phyloP scores from a whole-genome alignment of 192 early-diverging fungal genomes.

The Backusella tuberculispora region DNA sequence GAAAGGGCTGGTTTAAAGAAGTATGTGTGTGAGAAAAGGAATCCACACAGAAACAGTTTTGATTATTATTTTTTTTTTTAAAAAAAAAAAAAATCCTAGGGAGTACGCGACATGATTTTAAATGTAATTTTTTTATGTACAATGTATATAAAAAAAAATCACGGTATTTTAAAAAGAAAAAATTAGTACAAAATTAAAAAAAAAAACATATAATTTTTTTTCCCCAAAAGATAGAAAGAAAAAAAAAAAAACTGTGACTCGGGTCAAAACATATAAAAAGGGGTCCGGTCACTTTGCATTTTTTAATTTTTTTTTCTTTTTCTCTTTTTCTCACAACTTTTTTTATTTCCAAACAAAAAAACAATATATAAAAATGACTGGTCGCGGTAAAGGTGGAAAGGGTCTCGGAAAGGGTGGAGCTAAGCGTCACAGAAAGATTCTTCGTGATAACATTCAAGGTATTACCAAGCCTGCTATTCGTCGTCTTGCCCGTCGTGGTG shows the following conservation, averaged over 20 bases:
- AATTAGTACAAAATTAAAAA: conserved; percentile 1
- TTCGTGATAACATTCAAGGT: conserved; percentile 93
- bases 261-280: conserved; percentile 21
- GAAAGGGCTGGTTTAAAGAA: too few species aligned
- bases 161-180: background rate
- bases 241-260: conserved; percentile 29
- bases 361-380: conserved; percentile 67
- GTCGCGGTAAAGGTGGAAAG: conserved; percentile 99
- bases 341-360: conserved; percentile 1
- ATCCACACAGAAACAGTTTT: too few species aligned
- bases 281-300: background rate
- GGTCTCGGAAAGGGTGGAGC: conserved; percentile 99
- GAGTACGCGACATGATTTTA: too few species aligned
- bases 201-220: conserved; percentile 14
- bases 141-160: conserved; percentile 9
- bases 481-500: conserved; percentile 98
- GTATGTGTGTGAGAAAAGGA: too few species aligned
- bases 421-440: conserved; percentile 99
- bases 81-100: too few species aligned
- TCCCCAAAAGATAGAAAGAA: background rate
- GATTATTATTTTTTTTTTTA: too few species aligned
- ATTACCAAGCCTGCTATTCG: conserved; percentile 72
- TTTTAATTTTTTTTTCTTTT: background rate
- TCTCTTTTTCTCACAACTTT: conserved; percentile 3
- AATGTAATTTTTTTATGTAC: too few species aligned